Percentiles rank a stretch among this genome's conserved stretches.
Conservation (phyloP, 2,329 filamentous ascomycete species). For the Verticillium klebahnii region DNA sequence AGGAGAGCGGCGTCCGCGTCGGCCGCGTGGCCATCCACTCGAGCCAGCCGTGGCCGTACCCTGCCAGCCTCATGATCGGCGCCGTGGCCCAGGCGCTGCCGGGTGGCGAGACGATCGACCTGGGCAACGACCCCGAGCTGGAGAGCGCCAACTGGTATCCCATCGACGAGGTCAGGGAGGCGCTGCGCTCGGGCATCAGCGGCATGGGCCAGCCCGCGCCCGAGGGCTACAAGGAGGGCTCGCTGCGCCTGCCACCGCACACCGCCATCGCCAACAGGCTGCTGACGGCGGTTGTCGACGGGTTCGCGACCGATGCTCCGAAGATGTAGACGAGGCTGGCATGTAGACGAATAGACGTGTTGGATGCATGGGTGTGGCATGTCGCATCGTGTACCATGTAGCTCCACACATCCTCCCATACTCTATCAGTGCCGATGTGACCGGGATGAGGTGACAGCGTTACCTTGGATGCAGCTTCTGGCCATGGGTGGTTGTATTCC, state of each 20-base stretch:
- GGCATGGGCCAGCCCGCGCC: slow-evolving; percentile 61
- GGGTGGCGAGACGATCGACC: slow-evolving; percentile 69
- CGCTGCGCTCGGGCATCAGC: slow-evolving; percentile 63
- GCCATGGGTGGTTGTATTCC: too few species aligned
- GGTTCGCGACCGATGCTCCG: slow-evolving; percentile 56
- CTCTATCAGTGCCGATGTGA: neutral
- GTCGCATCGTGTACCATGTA: neutral
- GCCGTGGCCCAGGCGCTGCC: slow-evolving; percentile 84
- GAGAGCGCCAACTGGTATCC: slow-evolving; percentile 87
- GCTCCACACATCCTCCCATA: neutral
- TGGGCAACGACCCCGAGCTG: slow-evolving; percentile 87
- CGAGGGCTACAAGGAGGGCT: slow-evolving; percentile 68
- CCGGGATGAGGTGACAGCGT: too few species aligned
- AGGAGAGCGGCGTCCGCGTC: slow-evolving; percentile 73
- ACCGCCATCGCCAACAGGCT: slow-evolving; percentile 93
- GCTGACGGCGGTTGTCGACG: slow-evolving; percentile 72
- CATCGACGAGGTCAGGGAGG: slow-evolving; percentile 74
- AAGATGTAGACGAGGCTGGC: slow-evolving; percentile 42
- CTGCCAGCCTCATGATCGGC: slow-evolving; percentile 78
- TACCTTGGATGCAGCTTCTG: too few species aligned
- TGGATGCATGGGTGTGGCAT: neutral
- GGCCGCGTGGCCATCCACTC: slow-evolving; percentile 78
- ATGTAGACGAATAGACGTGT: slow-evolving; percentile 14
- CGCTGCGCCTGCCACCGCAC: slow-evolving; percentile 72
- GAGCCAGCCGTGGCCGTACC: slow-evolving; percentile 85